phyloP scores from a whole-genome alignment of 148 eudicot genomes.

The Heliamphora exappendiculata region DNA sequence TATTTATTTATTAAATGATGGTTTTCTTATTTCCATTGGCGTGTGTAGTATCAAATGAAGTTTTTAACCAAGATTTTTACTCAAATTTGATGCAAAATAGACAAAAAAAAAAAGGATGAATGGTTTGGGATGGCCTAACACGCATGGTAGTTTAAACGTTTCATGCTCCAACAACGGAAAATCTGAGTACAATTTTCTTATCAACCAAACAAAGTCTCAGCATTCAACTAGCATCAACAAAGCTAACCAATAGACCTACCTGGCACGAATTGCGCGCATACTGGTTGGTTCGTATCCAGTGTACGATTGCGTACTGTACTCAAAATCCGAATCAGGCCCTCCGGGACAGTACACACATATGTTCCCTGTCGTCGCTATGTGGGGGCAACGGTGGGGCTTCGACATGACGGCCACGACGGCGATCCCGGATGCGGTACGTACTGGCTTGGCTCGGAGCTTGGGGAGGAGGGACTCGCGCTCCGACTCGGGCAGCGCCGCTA shows the following conservation, averaged over 20 bases:
- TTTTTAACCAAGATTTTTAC: too few relatives aligned
- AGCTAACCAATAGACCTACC: slow-evolving; percentile 29
- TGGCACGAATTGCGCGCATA: slow-evolving; percentile 97
- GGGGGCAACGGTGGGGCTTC: slow-evolving; percentile 96
- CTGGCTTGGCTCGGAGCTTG: slow-evolving; percentile 81
- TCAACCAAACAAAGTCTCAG: background rate
- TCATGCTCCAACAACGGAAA: background rate
- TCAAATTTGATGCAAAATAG: too few relatives aligned
- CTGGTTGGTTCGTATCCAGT: slow-evolving; percentile 99
- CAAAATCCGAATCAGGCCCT: slow-evolving; percentile 96
- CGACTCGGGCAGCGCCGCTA: slow-evolving; percentile 79
- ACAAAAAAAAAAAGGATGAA: too few relatives aligned
- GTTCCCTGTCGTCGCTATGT: slow-evolving; percentile 94
- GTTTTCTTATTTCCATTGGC: too few relatives aligned
- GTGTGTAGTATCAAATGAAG: too few relatives aligned
- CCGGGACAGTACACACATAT: slow-evolving; percentile 98
- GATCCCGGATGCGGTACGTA: slow-evolving; percentile 85
- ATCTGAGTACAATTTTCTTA: background rate
- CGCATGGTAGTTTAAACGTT: background rate
- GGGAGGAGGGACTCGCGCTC: slow-evolving; percentile 72
- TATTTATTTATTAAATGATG: too few relatives aligned
- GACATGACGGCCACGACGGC: slow-evolving; percentile 99
- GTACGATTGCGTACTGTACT: slow-evolving; percentile 94
- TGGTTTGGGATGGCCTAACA: too few relatives aligned
- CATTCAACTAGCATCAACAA: background rate